Conservation (phyloP, 805 yeast species). For the Kregervanrija delftensis region DNA sequence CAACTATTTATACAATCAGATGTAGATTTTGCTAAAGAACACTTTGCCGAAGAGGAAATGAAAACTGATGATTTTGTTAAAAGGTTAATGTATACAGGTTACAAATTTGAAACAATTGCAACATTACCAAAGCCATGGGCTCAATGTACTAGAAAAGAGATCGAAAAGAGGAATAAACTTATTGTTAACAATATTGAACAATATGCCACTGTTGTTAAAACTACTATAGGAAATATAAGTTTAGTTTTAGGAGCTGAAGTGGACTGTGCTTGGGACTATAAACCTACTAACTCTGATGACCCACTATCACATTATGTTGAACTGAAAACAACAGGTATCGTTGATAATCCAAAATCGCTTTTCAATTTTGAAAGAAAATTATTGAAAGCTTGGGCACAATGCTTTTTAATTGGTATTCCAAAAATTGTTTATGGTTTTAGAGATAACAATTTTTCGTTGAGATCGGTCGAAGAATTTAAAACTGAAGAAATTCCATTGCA, state of each 20-base stretch:
- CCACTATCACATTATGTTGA: constrained; percentile 75
- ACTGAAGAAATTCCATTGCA: constrained; percentile 75
- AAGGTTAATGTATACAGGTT: constrained; percentile 57
- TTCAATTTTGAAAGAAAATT: constrained; percentile 68
- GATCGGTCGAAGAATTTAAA: constrained; percentile 64
- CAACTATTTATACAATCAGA: constrained; percentile 56
- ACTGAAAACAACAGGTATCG: constrained; percentile 61
- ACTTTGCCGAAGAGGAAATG: constrained; percentile 22
- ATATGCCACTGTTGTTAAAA: constrained; percentile 70
- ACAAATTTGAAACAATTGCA: constrained; percentile 77
- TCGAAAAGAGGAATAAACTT: constrained; percentile 59
- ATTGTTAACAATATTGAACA: constrained; percentile 69
- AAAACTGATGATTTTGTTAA: constrained; percentile 27
- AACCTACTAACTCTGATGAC: constrained; percentile 40
- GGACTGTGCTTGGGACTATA: constrained; percentile 82
- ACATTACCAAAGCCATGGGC: constrained; percentile 76
- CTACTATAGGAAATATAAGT: constrained; percentile 72
- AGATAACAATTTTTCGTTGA: constrained; percentile 59
- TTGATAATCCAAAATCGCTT: constrained; percentile 52
- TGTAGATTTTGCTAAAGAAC: constrained; percentile 24
- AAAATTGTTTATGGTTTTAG: constrained; percentile 80
- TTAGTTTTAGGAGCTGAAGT: constrained; percentile 83
- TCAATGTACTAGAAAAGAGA: constrained; percentile 51
- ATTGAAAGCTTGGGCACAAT: constrained; percentile 86
- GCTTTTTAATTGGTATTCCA: constrained; percentile 82